phyloP scores from a whole-genome alignment of 257 asterid species.

The Primulina eburnea region DNA sequence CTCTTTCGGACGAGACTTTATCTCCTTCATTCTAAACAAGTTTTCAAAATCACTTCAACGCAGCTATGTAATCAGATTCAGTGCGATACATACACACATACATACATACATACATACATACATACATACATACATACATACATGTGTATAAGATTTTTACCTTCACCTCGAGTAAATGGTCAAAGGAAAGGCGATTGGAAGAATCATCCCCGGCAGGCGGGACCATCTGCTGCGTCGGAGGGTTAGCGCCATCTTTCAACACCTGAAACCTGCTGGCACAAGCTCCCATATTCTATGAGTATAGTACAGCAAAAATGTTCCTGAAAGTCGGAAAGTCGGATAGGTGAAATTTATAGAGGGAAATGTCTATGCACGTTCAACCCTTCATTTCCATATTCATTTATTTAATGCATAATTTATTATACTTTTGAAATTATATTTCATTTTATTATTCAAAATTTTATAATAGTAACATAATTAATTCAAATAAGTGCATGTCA shows the following conservation, averaged over 20 bases:
- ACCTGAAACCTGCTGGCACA: constrained; percentile 47
- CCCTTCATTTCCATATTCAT: too few relatives aligned
- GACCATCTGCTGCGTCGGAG: constrained; percentile 24
- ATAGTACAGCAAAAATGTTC: not conserved
- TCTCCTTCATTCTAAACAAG: constrained; percentile 22
- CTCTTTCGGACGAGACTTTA: not conserved
- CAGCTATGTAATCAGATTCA: not conserved
- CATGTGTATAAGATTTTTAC: not conserved
- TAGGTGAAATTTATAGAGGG: too few relatives aligned
- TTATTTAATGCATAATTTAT: too few relatives aligned
- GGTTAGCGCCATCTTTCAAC: constrained; percentile 33
- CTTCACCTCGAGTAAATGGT: constrained; percentile 29
- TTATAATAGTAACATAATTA: too few relatives aligned
- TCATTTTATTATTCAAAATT: too few relatives aligned
- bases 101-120: too few relatives aligned
- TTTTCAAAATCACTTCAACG: not conserved
- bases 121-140: too few relatives aligned
- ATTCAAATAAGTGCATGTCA: too few relatives aligned
- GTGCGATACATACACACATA: not conserved
- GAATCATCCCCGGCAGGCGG: constrained; percentile 17
- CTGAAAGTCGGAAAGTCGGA: too few relatives aligned
- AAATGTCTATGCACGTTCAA: too few relatives aligned
- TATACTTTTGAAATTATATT: too few relatives aligned
- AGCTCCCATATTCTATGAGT: constrained; percentile 43
- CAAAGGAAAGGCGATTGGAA: constrained; percentile 30